A percentile compares a stretch with the other conserved stretches of the same genome.
phyloP scores from a whole-genome alignment of 2,329 filamentous ascomycete genomes.

The Cladosporium sp. region DNA sequence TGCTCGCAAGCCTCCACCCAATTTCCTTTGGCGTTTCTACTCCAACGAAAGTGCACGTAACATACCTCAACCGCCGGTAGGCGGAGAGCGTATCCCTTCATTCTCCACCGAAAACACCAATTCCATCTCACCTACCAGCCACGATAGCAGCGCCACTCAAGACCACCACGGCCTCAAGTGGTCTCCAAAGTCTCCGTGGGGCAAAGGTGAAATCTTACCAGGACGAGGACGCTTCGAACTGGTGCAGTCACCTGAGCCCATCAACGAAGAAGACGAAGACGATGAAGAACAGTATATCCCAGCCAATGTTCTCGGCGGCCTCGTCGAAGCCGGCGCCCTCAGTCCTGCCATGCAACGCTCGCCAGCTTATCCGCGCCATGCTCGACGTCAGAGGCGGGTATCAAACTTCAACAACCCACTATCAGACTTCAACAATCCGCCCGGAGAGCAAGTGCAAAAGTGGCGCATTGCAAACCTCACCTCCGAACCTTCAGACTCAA shows the following conservation, averaged over 20 bases:
- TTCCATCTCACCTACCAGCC: neutral
- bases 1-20: neutral
- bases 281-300: neutral
- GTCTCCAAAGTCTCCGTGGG: neutral
- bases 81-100: neutral
- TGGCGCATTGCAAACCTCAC: neutral
- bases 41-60: neutral
- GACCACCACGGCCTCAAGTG: constrained; percentile 1
- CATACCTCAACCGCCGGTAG: neutral
- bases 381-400: neutral
- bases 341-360: neutral
- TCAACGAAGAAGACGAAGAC: neutral
- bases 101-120: neutral
- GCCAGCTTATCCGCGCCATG: neutral
- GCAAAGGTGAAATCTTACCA: neutral
- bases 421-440: neutral
- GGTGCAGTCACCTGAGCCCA: neutral
- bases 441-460: neutral
- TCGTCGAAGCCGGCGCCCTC: neutral
- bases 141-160: neutral
- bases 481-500: neutral
- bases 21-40: neutral
- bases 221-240: neutral
- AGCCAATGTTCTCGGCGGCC: neutral
- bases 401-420: neutral